These are phyloP conservation scores for Eimeria maxima DNA, from an alignment of 169 alveolate species.

Conservation along the genomic window DNA sequence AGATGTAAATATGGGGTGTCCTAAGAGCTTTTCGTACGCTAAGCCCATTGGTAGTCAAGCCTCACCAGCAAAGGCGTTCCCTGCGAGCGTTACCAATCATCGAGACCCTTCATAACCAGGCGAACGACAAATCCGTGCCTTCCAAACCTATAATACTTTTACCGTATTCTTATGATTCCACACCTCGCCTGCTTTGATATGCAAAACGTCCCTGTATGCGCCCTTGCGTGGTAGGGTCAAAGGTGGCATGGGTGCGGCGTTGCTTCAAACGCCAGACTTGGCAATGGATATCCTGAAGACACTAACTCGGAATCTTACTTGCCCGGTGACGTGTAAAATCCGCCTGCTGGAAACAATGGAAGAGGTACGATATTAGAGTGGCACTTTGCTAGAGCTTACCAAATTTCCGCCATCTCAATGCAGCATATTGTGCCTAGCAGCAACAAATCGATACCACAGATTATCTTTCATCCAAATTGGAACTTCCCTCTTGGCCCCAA, in stretches of 20 bases:
- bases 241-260: conserved; percentile 86
- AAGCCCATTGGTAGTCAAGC: not conserved
- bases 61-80: not conserved
- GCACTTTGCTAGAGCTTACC: not conserved
- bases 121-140: not conserved
- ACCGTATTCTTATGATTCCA: not conserved
- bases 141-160: not conserved
- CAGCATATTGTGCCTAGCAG: not conserved
- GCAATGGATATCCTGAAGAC: conserved; percentile 83
- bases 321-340: conserved; percentile 83
- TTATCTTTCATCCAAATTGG: not conserved
- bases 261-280: conserved; percentile 81
- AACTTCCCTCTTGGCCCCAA: not conserved
- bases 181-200: not conserved
- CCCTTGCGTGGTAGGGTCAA: conserved; percentile 59
- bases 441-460: not conserved
- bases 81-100: not conserved
- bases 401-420: not conserved
- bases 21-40: conserved; percentile 85
- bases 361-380: conserved; percentile 50
- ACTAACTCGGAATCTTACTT: conserved; percentile 66
- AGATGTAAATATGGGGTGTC: conserved; percentile 85
- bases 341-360: conserved; percentile 79
- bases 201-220: not conserved
- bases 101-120: not conserved